phyloP scores from a whole-genome alignment of 306 rosid genomes.

The Quercus bicolor region DNA sequence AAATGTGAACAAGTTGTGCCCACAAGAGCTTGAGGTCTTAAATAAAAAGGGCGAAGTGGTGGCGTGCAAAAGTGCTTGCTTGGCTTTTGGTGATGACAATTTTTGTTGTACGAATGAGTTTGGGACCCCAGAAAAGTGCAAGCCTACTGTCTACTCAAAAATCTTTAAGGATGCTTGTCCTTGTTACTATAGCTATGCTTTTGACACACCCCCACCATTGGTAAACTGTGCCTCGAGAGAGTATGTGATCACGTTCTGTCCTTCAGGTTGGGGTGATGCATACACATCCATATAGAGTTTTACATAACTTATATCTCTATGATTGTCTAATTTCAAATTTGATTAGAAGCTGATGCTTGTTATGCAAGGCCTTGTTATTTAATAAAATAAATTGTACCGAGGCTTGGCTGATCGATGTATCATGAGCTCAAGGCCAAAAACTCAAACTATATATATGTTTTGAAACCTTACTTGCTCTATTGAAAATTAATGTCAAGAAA shows the following conservation, averaged over 20 bases:
- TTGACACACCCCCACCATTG: slow-evolving; percentile 65
- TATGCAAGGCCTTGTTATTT: not conserved
- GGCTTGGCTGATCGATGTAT: no score
- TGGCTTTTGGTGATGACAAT: slow-evolving; percentile 63
- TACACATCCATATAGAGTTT: slow-evolving; percentile 19
- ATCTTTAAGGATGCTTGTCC: slow-evolving; percentile 83
- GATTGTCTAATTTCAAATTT: not conserved
- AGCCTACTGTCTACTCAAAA: slow-evolving; percentile 63
- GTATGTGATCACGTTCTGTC: slow-evolving; percentile 67
- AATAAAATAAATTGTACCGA: not conserved
- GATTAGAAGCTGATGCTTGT: not conserved
- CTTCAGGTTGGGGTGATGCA: slow-evolving; percentile 50
- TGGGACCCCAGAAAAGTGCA: slow-evolving; percentile 63
- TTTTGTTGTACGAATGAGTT: slow-evolving; percentile 72
- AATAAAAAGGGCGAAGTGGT: slow-evolving; percentile 49
- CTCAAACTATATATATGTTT: no score
- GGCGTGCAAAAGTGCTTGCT: slow-evolving; percentile 86
- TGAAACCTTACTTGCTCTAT: no score
- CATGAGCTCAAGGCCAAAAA: no score
- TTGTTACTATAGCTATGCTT: slow-evolving; percentile 69
- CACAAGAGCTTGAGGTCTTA: slow-evolving; percentile 51
- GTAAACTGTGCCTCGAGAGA: slow-evolving; percentile 53
- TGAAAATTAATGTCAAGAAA: no score
- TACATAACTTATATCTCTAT: not conserved
- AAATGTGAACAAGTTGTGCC: slow-evolving; percentile 54